Conservation (phyloP, 2,329 filamentous ascomycete species). For the Catunica adiposa region DNA sequence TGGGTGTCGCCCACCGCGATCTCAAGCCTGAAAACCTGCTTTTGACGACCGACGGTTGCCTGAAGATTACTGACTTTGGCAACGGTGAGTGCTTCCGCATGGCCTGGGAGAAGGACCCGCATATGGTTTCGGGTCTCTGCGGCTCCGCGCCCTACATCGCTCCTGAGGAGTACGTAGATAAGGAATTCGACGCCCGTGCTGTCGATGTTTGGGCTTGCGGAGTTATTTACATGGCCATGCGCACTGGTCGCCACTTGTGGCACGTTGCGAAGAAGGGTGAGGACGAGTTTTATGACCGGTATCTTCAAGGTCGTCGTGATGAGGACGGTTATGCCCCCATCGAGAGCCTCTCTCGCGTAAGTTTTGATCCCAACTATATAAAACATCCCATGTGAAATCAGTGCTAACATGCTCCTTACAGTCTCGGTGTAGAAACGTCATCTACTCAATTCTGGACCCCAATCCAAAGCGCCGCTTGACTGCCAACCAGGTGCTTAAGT, state of each 20-base stretch:
- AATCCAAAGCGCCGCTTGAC: slow-evolving; percentile 86
- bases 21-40: slow-evolving; percentile 94
- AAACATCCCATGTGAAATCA: not conserved
- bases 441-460: slow-evolving; percentile 94
- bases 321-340: slow-evolving; percentile 95
- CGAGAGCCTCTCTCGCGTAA: slow-evolving; percentile 83
- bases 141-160: slow-evolving; percentile 95
- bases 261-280: slow-evolving; percentile 92
- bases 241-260: slow-evolving; percentile 90
- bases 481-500: slow-evolving; percentile 90
- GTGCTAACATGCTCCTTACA: slow-evolving; percentile 23
- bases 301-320: slow-evolving; percentile 79
- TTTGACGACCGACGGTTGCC: slow-evolving; percentile 73
- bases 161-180: slow-evolving; percentile 87
- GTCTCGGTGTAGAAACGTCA: slow-evolving; percentile 95
- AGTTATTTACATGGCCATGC: slow-evolving; percentile 99
- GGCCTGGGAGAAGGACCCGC: slow-evolving; percentile 96
- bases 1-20: slow-evolving; percentile 95
- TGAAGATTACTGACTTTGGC: slow-evolving; percentile 97
- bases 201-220: slow-evolving; percentile 97
- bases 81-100: slow-evolving; percentile 99
- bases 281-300: slow-evolving; percentile 91
- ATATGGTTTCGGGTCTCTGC: slow-evolving; percentile 95
- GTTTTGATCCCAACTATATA: slow-evolving; percentile 21
- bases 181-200: slow-evolving; percentile 92